Conservation (phyloP, 2,329 filamentous ascomycete genomes). For the Penicillium fuscoglaucum region DNA sequence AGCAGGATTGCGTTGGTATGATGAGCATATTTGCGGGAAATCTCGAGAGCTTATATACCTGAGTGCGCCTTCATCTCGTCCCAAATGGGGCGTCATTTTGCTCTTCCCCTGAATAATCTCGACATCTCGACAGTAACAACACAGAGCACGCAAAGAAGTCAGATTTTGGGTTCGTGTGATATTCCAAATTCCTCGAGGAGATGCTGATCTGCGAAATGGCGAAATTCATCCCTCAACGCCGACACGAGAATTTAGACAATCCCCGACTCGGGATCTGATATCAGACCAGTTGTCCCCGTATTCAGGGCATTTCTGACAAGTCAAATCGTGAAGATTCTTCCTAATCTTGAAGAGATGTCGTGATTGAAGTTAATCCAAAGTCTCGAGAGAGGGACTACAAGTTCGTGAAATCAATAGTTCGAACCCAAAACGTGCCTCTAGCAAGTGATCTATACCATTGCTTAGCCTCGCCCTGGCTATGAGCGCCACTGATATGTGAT, state of each 20-base stretch:
- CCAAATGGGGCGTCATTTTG: not conserved
- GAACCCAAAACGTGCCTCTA: not conserved
- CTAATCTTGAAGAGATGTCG: constrained; percentile 14
- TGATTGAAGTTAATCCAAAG: constrained; percentile 8
- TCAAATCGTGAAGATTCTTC: not conserved
- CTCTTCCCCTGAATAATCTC: not conserved
- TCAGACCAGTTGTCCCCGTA: not conserved
- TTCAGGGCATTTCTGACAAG: not conserved
- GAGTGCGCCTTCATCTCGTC: not conserved
- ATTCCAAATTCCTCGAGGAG: constrained; percentile 13
- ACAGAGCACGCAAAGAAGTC: constrained; percentile 18
- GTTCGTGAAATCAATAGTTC: constrained; percentile 8
- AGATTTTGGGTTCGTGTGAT: not conserved
- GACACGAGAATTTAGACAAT: not conserved
- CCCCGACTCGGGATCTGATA: not conserved
- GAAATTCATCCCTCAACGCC: not conserved
- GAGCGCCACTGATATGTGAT: not conserved
- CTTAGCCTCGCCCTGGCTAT: not conserved
- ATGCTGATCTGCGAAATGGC: constrained; percentile 16
- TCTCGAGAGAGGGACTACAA: not conserved
- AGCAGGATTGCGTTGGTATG: constrained; percentile 2
- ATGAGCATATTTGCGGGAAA: constrained; percentile 23
- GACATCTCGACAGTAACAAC: not conserved
- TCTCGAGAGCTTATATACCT: constrained; percentile 17
- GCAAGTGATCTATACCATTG: not conserved